Evolutionary conservation across 1,284 basidiomycete species (phyloP), one percentile per base, ranked within the genome.

Genomic region (Cryptococcus deneoformans): DNA sequence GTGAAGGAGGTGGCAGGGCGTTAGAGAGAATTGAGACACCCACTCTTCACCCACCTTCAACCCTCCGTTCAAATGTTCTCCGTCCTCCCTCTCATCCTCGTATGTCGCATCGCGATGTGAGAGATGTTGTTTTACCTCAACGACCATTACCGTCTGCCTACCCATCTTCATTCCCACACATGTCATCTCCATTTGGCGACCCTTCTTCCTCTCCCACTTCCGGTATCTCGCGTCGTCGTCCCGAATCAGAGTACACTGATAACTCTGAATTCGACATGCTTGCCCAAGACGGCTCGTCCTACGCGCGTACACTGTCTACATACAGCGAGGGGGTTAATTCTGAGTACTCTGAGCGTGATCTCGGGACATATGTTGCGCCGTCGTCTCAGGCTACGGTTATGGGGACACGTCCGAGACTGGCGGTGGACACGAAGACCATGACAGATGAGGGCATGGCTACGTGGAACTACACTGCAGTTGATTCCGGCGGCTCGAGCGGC

Each of bases 211-310:
- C 24, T 29, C n/a, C 37, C 6, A 20, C 50, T 5, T 39, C 50
- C 14, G 37, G 12, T 8, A 35, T 36, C 12, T 36, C 34, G 24
- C 24, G 35, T 11, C 51, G 56, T 20, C 7, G 49, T 5, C 37
- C 54, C 20, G 49, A 50, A 38, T 61, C 63, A 37, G 40, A 55
- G 1, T 73, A 69, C 63, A 67, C 67, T 4, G 68, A 71, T 56
- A 61, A 69, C 49, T 65, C 67, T 24, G 71, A 73, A 49, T 64
- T 66, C 37, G 71, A 73, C 56, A 65, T 69, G 65, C 51, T 69
- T 20, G 66, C 66, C 0, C 56, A 62, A 35, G 68, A 69, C 54
- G 71, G 71, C 14, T 63, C 60, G 4, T 64, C 59, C 3, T 64
- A 69, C 37, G 67, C 68, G 3, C 59, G 69, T n/a, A 73, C 71